Evolutionary conservation across 306 rosid species (phyloP).

Genomic region (Rosa lucieae): DNA sequence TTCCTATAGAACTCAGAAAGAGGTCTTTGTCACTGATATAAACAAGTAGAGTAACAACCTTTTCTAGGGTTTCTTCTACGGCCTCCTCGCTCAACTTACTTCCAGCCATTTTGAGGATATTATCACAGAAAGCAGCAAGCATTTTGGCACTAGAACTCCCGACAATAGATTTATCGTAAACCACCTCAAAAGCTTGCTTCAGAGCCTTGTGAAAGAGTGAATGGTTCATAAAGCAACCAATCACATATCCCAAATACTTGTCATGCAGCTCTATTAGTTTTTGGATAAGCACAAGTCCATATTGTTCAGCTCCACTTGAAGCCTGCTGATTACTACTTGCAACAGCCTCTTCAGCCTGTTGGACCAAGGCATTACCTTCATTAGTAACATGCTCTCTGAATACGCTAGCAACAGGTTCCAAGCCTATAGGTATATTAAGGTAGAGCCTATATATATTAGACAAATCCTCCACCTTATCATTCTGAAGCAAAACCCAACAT

Average conservation of each 20-base stretch:
- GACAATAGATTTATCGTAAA: conserved; percentile 62
- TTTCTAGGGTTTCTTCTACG: conserved; percentile 69
- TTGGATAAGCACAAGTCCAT: conserved; percentile 49
- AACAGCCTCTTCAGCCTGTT: conserved; percentile 64
- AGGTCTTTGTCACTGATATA: conserved; percentile 76
- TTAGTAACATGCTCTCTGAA: conserved; percentile 71
- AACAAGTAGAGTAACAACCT: conserved; percentile 64
- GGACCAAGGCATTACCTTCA: conserved; percentile 65
- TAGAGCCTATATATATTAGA: conserved; percentile 77
- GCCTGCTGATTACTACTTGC: conserved; percentile 43
- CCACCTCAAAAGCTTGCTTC: conserved; percentile 66
- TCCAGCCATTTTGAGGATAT: conserved; percentile 67
- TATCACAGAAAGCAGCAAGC: conserved; percentile 66
- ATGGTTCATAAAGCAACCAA: conserved; percentile 58
- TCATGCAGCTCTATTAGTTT: conserved; percentile 69
- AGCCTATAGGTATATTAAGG: conserved; percentile 56
- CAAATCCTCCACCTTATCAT: conserved; percentile 81
- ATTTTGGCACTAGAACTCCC: conserved; percentile 70
- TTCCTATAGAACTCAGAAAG: conserved; percentile 80
- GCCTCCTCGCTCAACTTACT: conserved; percentile 66
- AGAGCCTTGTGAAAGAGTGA: conserved; percentile 70
- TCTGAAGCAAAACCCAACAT: conserved; percentile 71
- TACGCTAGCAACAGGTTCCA: conserved; percentile 60
- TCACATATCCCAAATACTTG: conserved; percentile 61
- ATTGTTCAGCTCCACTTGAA: conserved; percentile 36